Evolutionary conservation across 305 asterid genomes (phyloP), one percentile per base, ranked within the genome.

Genomic region (Plantago rigida): DNA sequence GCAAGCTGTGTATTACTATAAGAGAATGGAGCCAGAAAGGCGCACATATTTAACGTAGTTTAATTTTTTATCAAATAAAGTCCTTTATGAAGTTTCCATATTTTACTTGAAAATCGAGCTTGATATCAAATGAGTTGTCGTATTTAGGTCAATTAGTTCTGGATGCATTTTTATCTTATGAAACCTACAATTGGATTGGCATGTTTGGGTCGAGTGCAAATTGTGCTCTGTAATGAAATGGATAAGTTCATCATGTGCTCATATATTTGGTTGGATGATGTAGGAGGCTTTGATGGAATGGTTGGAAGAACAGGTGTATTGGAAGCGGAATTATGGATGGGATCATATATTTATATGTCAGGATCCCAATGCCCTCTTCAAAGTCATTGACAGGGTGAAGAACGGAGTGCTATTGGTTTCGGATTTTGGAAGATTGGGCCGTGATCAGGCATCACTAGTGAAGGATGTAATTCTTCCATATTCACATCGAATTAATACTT

Each of bases 301-400:
- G 94, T 66, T 92, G 84, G 96, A 86, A 73, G 77, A 81, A 64
- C 94, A 88, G 68, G 79, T 63, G 26, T 78, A 86, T 60, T 92
- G 96, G 96, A 86, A 84, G 79, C 86, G 89, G 77, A 88, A 92
- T 77, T 82, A 92, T 66, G 99, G 99, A n/a, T 69, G 95, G 91
- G 99, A 92, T 78, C 99, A 92, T 70, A 91, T 88, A 47, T 78
- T 88, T 69, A 87, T 92, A 77, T 86, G 95, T 70, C 99, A 92
- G 73, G 99, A 92, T 82, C 99, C 99, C 62, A 92, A 92, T 78
- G 99, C 99, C 12, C 72, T 92, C 64, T 88, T 83, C 79, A 92
- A 86, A 79, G 79, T 84, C 58, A 77, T 92, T 53, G 94, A 88
- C 71, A 76, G 82, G 73, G 89, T 92, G 73, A 86, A 82, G 78